phyloP scores from a whole-genome alignment of 169 alveolate genomes.

The Fabrea salina region DNA sequence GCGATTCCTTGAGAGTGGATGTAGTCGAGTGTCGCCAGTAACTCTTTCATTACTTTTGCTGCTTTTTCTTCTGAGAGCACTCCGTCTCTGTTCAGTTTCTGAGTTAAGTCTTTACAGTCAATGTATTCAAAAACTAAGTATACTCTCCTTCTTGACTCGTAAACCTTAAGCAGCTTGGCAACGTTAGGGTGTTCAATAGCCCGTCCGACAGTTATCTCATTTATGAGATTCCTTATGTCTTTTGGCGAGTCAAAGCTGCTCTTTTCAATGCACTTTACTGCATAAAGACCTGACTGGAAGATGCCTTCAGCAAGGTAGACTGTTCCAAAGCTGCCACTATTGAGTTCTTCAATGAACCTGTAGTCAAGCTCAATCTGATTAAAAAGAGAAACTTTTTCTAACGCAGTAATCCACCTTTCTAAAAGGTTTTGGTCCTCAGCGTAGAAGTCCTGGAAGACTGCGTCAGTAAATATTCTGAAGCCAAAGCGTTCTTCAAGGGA shows the following conservation, averaged over 20 bases:
- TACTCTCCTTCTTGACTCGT: neutral
- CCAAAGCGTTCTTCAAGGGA: too few relatives aligned
- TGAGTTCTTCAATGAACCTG: neutral
- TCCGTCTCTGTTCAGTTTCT: neutral
- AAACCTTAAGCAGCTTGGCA: neutral
- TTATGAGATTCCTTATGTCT: neutral
- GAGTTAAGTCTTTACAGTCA: neutral
- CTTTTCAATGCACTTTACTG: neutral
- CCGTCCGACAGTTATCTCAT: conserved; percentile 3
- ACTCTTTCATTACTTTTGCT: neutral
- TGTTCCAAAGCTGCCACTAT: neutral
- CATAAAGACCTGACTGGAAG: neutral
- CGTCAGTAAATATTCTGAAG: too few relatives aligned
- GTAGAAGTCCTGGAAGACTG: neutral
- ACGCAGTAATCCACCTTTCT: neutral
- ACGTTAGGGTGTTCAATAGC: neutral
- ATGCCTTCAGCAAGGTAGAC: neutral
- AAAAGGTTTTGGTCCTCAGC: neutral
- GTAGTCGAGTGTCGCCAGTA: neutral
- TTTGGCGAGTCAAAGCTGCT: neutral
- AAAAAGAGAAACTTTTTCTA: neutral
- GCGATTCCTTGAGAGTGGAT: neutral
- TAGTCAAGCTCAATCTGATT: neutral
- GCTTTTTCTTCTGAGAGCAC: neutral
- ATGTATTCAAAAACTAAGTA: neutral